Percentiles rank a stretch among this genome's conserved stretches.
Conservation (phyloP, 768 basidiomycete genomes). For the Rhizopogon salebrosus region DNA sequence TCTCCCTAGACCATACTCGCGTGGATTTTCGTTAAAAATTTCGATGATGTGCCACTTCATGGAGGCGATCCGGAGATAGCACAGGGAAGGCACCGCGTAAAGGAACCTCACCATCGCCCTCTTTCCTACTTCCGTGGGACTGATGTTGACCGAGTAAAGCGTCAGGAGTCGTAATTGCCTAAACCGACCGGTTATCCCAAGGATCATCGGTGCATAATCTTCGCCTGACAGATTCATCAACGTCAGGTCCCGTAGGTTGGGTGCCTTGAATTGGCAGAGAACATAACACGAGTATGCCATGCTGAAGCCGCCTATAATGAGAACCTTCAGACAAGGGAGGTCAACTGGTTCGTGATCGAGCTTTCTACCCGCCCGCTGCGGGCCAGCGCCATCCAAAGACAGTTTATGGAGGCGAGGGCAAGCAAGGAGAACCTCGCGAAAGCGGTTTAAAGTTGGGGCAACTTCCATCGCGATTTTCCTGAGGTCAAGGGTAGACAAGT, state of each 20-base stretch:
- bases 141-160: constrained; percentile 40
- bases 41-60: constrained; percentile 39
- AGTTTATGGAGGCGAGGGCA: constrained; percentile 52
- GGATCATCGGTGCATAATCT: constrained; percentile 48
- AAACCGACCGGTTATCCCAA: constrained; percentile 41
- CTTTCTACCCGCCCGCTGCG: constrained; percentile 28
- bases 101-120: constrained; percentile 44
- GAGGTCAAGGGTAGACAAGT: constrained; percentile 63
- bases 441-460: constrained; percentile 44
- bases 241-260: constrained; percentile 52
- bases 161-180: constrained; percentile 52
- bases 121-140: constrained; percentile 18
- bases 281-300: constrained; percentile 42
- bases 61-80: constrained; percentile 44
- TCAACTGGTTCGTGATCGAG: constrained; percentile 33
- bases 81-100: constrained; percentile 51
- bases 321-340: constrained; percentile 44
- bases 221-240: constrained; percentile 47
- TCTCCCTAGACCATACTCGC: constrained; percentile 11
- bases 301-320: constrained; percentile 56
- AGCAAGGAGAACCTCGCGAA: constrained; percentile 45
- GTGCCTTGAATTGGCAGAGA: constrained; percentile 47
- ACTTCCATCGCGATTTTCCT: constrained; percentile 52
- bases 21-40: constrained; percentile 41
- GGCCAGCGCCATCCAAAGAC: constrained; percentile 59